Evolutionary conservation across 1,139 yeast species (phyloP).

Genomic region (Chernovozyma sophiae-reginae): DNA sequence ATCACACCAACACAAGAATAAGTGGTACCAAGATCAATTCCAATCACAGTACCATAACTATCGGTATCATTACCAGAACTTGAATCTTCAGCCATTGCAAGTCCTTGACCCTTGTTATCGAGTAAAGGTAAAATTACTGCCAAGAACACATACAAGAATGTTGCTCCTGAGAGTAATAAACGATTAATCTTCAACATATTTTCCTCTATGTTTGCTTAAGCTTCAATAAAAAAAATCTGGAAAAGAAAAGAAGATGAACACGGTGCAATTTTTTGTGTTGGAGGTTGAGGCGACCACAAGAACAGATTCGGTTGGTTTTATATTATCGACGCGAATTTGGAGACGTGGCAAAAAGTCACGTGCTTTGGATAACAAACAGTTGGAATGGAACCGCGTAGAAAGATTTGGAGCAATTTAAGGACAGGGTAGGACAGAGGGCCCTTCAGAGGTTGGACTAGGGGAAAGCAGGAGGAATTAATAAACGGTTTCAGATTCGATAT

Average conservation of each 20-base stretch:
- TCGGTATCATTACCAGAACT: slow-evolving; percentile 41
- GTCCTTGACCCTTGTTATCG: slow-evolving; percentile 31
- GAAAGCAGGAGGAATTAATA: too few species aligned
- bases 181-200: slow-evolving; percentile 18
- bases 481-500: too few species aligned
- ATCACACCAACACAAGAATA: slow-evolving; percentile 94
- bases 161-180: slow-evolving; percentile 48
- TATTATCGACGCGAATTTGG: neutral
- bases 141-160: slow-evolving; percentile 53
- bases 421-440: too few species aligned
- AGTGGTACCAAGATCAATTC: slow-evolving; percentile 83
- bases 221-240: too few species aligned
- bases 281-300: too few species aligned
- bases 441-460: too few species aligned
- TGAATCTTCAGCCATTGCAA: slow-evolving; percentile 34
- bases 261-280: too few species aligned
- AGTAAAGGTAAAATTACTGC: slow-evolving; percentile 59
- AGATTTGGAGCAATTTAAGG: too few species aligned
- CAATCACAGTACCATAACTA: slow-evolving; percentile 74
- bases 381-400: too few species aligned
- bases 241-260: neutral
- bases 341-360: slow-evolving; percentile 9
- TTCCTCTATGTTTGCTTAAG: too few species aligned
- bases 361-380: too few species aligned
- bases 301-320: neutral